Evolutionary conservation across 2,329 filamentous ascomycete genomes (phyloP).

Genomic region (Zymoseptoria passerinii): DNA sequence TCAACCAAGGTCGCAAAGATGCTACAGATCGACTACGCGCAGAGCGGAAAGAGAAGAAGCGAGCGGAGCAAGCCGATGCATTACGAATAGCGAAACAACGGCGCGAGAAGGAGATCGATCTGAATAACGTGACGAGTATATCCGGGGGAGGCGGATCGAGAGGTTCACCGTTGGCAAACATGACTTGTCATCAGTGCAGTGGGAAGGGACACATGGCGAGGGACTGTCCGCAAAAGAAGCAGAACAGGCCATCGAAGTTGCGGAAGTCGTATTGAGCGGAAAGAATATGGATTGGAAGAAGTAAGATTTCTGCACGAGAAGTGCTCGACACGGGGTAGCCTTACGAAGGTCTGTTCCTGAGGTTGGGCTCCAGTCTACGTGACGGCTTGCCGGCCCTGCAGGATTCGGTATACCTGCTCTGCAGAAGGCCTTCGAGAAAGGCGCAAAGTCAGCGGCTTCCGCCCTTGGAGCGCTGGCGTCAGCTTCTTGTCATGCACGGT

Average conservation of each 20-base stretch:
- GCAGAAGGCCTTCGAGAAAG: not conserved
- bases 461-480: too few relatives aligned
- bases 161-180: slow-evolving; percentile 27
- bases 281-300: not conserved
- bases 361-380: too few relatives aligned
- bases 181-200: slow-evolving; percentile 55
- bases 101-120: slow-evolving; percentile 57
- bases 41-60: slow-evolving; percentile 40
- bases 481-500: too few relatives aligned
- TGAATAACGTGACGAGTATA: slow-evolving; percentile 49
- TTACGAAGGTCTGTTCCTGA: not conserved
- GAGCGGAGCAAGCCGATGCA: slow-evolving; percentile 41
- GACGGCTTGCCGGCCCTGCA: too few relatives aligned
- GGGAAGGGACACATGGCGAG: slow-evolving; percentile 51
- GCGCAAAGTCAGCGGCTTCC: too few relatives aligned
- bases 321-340: not conserved
- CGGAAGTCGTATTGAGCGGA: slow-evolving; percentile 4
- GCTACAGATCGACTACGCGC: slow-evolving; percentile 36
- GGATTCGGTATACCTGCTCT: too few relatives aligned
- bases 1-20: slow-evolving; percentile 39
- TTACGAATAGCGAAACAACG: slow-evolving; percentile 50
- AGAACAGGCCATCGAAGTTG: slow-evolving; percentile 8
- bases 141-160: slow-evolving; percentile 32
- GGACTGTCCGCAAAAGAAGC: slow-evolving; percentile 43
- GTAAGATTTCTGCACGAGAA: not conserved